Evolutionary conservation across 345 rosid genomes (phyloP), one percentile per base, ranked within the genome.

Genomic region (Sapria himalayana): DNA sequence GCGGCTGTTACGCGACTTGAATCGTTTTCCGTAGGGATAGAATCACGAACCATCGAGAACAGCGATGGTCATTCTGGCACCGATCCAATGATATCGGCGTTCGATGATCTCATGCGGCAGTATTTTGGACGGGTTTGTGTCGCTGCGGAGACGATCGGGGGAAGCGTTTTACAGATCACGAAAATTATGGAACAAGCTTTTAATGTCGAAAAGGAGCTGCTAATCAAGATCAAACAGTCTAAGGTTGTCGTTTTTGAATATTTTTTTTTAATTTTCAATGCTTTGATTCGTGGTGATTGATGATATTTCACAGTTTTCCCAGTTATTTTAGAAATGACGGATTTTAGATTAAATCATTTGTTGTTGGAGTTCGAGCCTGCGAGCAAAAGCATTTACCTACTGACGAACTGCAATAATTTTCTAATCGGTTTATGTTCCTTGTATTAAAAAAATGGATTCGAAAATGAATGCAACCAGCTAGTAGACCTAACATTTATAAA

Each of bases 101-200:
- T 74, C 44, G 78, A 71, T 11, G 92, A 77, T 62, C 51, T 80
- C 49, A 67, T 66, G 46, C 45, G 58, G 29, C 62, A 73, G 60
- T 69, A 56, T 23, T 56, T 74, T 4, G 65, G 67, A 45, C 74
- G 69, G 72, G 74, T 64, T 57, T 51, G 63, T 16, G 29, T 15
- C 14, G 81, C 81, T 17, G 93, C 95, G 5, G 85, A 71, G 76
- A 80, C 73, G 62, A 82, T 89, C 51, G 93, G 98, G 24, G 98
- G 94, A 18, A 71, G 52, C 59, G 98, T 82, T 52, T 64, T 70
- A 35, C 82, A 72, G 25, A 76, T 59, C 33, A 78, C 89, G 15
- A 74, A 69, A 65, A 22, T 86, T 39, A 47, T 86, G 16, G 61
- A 50, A 7, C 70, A 78, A 45, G 98, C 94, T 13, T 79, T 78